Base-by-base conservation (phyloP, 148 eudicot species). In the Silene conica region DNA sequence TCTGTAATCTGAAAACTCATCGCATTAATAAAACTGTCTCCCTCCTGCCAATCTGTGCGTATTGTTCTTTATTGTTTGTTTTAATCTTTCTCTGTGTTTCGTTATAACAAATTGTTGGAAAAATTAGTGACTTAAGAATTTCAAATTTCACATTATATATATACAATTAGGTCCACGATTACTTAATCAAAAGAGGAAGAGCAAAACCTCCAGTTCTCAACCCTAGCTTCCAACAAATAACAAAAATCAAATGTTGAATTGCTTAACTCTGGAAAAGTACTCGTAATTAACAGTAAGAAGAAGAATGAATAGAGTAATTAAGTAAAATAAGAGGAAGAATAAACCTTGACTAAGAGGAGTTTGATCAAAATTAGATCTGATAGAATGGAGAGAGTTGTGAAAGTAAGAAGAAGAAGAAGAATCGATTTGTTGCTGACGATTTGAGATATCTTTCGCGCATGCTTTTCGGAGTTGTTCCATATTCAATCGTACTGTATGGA, bases 401-500 rank as follows among this genome's bases (percentile, higher is more conserved):
- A 85, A 78, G 20, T 78, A 73, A 55, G 34, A 22, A 28, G 56
- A 46, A n/a, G n/a, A n/a, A 46, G 77, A 52, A 3, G 80, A 23
- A 25, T 83, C 82, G 64, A 85, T 63, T 21, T 73, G 79, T 12
- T 80, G 86, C 31, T 81, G 88, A 43, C 80, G 92, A 62, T 73
- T 83, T 41, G 84, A 66, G 60, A 90, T 86, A 73, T 90, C 88
- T 75, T 80, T 70, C 23, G 83, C 89, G 79, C 90, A 89, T 5
- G 79, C 65, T 55, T 71, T 18, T 50, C 92, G 80, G 1, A 80
- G 71, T 70, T 90, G 88, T 78, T 75, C 86, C 85, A 90, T 77
- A 71, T 85, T 87, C 46, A 67, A 8, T 72, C 74, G 68, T 23
- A 56, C 73, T 18, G 87, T 41, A 56, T 74, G 72, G n/a, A n/a